These are phyloP conservation scores for Helicocarpus griseus DNA, from an alignment of 2,329 filamentous ascomycete genomes.

Conservation along the genomic window DNA sequence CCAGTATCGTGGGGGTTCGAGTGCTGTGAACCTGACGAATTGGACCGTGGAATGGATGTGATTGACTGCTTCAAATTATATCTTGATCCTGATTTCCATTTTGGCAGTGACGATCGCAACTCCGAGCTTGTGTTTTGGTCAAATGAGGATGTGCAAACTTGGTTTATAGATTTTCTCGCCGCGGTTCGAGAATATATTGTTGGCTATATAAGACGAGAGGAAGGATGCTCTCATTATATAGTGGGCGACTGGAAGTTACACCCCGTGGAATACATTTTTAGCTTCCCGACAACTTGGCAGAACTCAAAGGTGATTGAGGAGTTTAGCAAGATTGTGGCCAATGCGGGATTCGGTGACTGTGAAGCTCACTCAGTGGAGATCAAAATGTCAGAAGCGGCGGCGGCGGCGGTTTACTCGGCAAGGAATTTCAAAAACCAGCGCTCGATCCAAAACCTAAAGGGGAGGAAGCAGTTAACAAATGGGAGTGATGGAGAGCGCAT, in stretches of 20 bases:
- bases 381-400: background rate
- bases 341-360: background rate
- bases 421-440: background rate
- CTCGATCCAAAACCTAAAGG: background rate
- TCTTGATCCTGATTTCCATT: constrained; percentile 1
- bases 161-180: constrained; percentile 6
- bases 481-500: background rate
- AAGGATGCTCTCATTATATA: background rate
- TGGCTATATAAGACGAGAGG: background rate
- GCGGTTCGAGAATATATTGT: constrained; percentile 1
- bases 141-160: constrained; percentile 2
- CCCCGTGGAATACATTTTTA: constrained; percentile 5
- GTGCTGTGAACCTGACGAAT: background rate
- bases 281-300: constrained; percentile 6
- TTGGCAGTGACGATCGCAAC: background rate
- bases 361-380: constrained; percentile 2
- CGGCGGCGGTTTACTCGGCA: constrained; percentile 3
- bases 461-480: background rate
- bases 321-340: background rate
- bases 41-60: constrained; percentile 2
- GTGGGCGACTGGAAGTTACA: constrained; percentile 1
- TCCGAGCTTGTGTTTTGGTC: background rate
- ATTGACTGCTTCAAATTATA: constrained; percentile 5
- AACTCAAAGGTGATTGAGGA: background rate
- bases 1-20: constrained; percentile 2